A percentile compares a stretch with the other conserved stretches of the same genome.
Conservation (phyloP, 2,329 filamentous ascomycete species). For the Botryotinia convoluta region DNA sequence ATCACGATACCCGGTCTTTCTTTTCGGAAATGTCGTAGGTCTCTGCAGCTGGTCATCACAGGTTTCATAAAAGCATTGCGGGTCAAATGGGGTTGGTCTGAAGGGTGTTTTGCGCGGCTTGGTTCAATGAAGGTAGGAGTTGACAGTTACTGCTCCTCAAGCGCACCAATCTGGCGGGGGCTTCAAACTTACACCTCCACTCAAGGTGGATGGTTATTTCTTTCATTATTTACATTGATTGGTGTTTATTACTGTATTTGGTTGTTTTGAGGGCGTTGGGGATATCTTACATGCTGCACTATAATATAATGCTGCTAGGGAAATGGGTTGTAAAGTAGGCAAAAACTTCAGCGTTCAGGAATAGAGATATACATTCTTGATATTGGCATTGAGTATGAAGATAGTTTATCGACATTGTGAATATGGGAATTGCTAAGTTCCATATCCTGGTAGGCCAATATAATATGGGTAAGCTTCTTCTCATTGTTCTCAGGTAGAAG, state of each 20-base stretch:
- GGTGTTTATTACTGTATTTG: slow-evolving; percentile 32
- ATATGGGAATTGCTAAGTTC: not conserved
- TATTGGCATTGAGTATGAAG: not conserved
- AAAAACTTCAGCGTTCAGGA: slow-evolving; percentile 28
- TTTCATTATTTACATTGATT: slow-evolving; percentile 30
- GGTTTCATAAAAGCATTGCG: slow-evolving; percentile 36
- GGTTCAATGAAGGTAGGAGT: slow-evolving; percentile 22
- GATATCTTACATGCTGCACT: slow-evolving; percentile 19
- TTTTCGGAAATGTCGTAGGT: slow-evolving; percentile 32
- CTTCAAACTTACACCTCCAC: slow-evolving; percentile 25
- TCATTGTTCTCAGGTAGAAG: too few relatives aligned
- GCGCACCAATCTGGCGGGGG: not conserved
- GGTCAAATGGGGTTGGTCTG: slow-evolving; percentile 27
- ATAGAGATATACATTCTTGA: slow-evolving; percentile 28
- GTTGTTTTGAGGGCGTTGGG: slow-evolving; percentile 34
- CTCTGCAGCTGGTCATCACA: slow-evolving; percentile 31
- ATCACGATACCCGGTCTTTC: slow-evolving; percentile 38
- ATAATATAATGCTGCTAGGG: slow-evolving; percentile 15
- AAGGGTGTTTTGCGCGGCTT: slow-evolving; percentile 28
- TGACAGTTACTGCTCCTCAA: slow-evolving; percentile 9
- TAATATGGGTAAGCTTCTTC: too few relatives aligned
- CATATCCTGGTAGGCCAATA: too few relatives aligned
- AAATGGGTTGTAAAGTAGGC: slow-evolving; percentile 31
- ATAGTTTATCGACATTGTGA: not conserved
- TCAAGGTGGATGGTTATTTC: slow-evolving; percentile 24